These are phyloP conservation scores for Aegle marmelos DNA, from an alignment of 345 rosid genomes.

Conservation along the genomic window DNA sequence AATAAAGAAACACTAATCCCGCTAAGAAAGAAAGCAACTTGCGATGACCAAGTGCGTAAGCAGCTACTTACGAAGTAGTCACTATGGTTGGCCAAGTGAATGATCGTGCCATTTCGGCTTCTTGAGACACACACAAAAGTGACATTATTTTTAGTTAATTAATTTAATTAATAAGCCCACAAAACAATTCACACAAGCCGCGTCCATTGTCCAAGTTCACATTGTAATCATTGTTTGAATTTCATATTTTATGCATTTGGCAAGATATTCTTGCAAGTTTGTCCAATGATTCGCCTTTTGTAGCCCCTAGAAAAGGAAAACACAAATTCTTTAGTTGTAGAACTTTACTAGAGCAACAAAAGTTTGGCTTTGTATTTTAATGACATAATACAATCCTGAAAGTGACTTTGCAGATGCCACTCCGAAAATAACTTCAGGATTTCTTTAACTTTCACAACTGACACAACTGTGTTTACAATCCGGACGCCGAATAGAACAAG, in stretches of 20 bases:
- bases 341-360: conserved; percentile 10
- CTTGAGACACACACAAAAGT: neutral
- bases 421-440: neutral
- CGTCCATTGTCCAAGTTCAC: no score
- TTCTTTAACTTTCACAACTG: neutral
- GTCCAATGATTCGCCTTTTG: neutral
- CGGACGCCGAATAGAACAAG: conserved; percentile 46
- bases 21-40: neutral
- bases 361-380: neutral
- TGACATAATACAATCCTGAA: conserved; percentile 10
- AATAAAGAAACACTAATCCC: neutral
- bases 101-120: neutral
- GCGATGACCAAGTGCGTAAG: neutral
- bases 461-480: neutral
- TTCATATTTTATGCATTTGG: neutral
- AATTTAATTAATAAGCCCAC: neutral
- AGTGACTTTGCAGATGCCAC: conserved; percentile 18
- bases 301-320: no score
- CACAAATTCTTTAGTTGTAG: neutral
- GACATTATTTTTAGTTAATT: neutral
- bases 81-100: conserved; percentile 1
- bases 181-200: neutral
- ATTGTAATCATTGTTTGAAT: neutral
- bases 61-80: neutral
- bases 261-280: neutral